These are phyloP conservation scores for Acanthamoeba castellanii DNA, from an alignment of 208 protist genomes.

Conservation along the genomic window DNA sequence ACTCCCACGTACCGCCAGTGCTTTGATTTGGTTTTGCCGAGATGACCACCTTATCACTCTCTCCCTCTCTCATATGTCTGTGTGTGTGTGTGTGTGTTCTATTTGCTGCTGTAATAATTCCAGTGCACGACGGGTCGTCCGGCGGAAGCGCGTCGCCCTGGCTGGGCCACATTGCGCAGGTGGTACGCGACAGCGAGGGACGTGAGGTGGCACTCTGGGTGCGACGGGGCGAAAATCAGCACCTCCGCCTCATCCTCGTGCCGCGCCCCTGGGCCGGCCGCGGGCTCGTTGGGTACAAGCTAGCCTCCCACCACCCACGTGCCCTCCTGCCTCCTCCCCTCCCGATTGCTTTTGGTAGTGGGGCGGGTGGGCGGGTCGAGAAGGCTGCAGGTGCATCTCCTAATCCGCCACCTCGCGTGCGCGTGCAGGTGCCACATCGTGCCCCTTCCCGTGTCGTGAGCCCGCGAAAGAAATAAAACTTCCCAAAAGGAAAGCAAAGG, in stretches of 20 bases:
- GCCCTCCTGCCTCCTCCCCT: too few species aligned
- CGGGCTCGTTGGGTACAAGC: slow-evolving; percentile 39
- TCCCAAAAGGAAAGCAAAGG: too few species aligned
- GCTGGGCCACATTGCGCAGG: not conserved
- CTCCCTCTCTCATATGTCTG: not conserved
- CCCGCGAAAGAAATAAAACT: too few species aligned
- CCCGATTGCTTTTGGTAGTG: too few species aligned
- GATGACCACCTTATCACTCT: too few species aligned
- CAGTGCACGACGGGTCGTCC: not conserved
- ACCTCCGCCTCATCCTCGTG: not conserved
- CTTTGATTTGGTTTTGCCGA: too few species aligned
- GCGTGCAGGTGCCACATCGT: slow-evolving; percentile 9
- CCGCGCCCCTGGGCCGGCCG: slow-evolving; percentile 9
- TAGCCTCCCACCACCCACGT: not conserved
- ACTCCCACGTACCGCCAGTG: too few species aligned
- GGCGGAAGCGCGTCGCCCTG: not conserved
- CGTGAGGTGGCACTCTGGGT: not conserved
- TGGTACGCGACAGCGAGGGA: slow-evolving; percentile 38
- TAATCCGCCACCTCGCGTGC: too few species aligned
- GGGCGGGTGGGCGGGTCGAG: too few species aligned
- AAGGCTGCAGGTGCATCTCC: too few species aligned
- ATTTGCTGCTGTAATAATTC: too few species aligned
- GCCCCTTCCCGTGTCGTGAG: not conserved
- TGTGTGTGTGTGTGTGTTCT: too few species aligned
- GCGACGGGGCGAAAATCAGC: not conserved